These are phyloP conservation scores for Petunia hybrid DNA, from an alignment of 305 asterid genomes.

Conservation along the genomic window DNA sequence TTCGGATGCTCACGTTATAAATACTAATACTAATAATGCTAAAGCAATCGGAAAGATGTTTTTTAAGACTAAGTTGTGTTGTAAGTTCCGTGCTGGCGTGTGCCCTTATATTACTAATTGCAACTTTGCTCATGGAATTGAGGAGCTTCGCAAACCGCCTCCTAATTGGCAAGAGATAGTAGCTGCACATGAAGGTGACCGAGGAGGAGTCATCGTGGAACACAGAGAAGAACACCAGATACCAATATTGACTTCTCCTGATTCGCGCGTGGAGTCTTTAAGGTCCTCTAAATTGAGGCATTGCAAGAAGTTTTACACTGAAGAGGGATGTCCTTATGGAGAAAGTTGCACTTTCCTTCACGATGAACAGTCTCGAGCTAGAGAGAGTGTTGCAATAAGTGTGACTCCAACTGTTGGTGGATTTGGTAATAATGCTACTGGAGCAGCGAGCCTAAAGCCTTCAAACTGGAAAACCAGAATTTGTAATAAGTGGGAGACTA, in stretches of 20 bases:
- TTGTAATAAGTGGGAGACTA: slow-evolving; percentile 88
- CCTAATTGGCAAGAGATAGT: slow-evolving; percentile 90
- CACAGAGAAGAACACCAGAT: slow-evolving; percentile 80
- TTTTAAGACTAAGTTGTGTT: slow-evolving; percentile 76
- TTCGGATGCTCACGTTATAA: slow-evolving; percentile 43
- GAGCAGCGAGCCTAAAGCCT: slow-evolving; percentile 59
- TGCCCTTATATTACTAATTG: slow-evolving; percentile 81
- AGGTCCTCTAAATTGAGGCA: slow-evolving; percentile 79
- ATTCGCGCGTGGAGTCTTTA: slow-evolving; percentile 50
- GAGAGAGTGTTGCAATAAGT: slow-evolving; percentile 85
- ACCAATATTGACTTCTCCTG: slow-evolving; percentile 69
- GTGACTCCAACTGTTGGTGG: slow-evolving; percentile 68
- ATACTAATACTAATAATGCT: slow-evolving; percentile 45
- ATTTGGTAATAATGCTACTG: slow-evolving; percentile 51
- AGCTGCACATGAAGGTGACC: slow-evolving; percentile 68
- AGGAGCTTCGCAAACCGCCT: slow-evolving; percentile 85
- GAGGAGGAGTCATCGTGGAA: slow-evolving; percentile 47
- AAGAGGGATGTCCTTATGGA: slow-evolving; percentile 89
- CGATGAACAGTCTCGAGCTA: slow-evolving; percentile 73
- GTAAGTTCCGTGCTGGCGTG: slow-evolving; percentile 76
- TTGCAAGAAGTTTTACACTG: slow-evolving; percentile 78
- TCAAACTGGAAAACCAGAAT: slow-evolving; percentile 93
- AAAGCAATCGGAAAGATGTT: slow-evolving; percentile 90
- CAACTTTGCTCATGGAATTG: slow-evolving; percentile 78
- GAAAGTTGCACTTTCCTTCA: slow-evolving; percentile 84